Evolutionary conservation across 2,329 filamentous ascomycete species (phyloP), one percentile per base, ranked within the genome.

Genomic region (Dactylellina leptospora): DNA sequence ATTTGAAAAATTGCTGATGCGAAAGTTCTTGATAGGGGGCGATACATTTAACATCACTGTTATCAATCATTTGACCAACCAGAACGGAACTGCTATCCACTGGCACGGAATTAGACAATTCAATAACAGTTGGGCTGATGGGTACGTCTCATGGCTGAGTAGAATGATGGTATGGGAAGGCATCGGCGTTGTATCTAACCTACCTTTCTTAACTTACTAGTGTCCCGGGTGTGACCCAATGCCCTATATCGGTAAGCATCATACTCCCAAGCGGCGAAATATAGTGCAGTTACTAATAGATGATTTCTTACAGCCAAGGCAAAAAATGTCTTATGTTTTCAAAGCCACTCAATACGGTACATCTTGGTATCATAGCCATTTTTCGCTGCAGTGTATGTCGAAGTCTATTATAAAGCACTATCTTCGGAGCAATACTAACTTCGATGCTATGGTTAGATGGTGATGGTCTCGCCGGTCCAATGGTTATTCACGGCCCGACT

Each of bases 321-420:
- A 22, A 1, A 6, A 18, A 33, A 77, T 79, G 62, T 82, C 79
- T 3, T 83, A 83, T 74, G 79, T 74, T n/a, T 80, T 78, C 76
- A 74, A 74, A 45, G 78, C 78, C 11, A 77, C 77, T 8, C 78
- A 80, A 60, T 79, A 79, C 66, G 80, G 80, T 28, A 54, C 72
- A 30, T 68, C 66, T 16, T 77, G 75, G 75, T 76, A 76, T 54
- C 73, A 76, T 48, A 59, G 45, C 45, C 51, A 47, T 51, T 25
- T 64, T 23, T 45, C 48, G 2, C 13, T 47, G 11, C 45, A 54
- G 30, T n/a, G n/a, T n/a, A n/a, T n/a, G n/a, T n/a, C n/a, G n/a
- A n/a, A n/a, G n/a, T n/a, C n/a, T n/a, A n/a, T n/a, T n/a, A n/a
- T n/a, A n/a, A n/a, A n/a, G n/a, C n/a, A n/a, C 30, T 36, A n/a